phyloP scores from a whole-genome alignment of 352 stramenopile species.

The Phytophthora macrochlamydospora region DNA sequence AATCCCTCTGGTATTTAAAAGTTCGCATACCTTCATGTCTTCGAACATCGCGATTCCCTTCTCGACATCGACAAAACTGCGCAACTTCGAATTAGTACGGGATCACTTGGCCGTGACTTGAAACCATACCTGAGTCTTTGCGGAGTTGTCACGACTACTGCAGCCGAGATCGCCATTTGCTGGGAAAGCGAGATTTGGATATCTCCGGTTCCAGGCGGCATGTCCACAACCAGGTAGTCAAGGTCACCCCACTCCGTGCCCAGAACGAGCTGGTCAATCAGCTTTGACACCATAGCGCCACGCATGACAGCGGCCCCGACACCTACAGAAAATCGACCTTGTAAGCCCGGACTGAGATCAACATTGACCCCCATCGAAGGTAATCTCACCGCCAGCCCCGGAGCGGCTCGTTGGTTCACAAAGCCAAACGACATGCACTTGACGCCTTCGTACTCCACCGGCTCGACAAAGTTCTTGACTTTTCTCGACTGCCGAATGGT shows the following conservation, averaged over 20 bases:
- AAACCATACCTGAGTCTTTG: slow-evolving; percentile 90
- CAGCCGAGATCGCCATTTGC: slow-evolving; percentile 96
- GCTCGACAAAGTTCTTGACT: slow-evolving; percentile 79
- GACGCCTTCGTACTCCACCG: slow-evolving; percentile 87
- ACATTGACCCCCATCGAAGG: background rate
- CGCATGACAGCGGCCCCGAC: slow-evolving; percentile 94
- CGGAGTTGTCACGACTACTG: slow-evolving; percentile 99
- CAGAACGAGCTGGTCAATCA: slow-evolving; percentile 96
- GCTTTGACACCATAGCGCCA: slow-evolving; percentile 98
- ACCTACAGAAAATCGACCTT: slow-evolving; percentile 26
- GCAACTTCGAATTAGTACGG: slow-evolving; percentile 1
- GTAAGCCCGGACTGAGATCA: no score
- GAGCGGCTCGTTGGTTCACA: slow-evolving; percentile 86
- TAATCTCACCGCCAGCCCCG: slow-evolving; percentile 63
- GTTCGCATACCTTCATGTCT: slow-evolving; percentile 86
- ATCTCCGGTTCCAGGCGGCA: slow-evolving; percentile 99
- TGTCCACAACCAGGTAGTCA: slow-evolving; percentile 99
- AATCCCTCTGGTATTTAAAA: slow-evolving; percentile 2
- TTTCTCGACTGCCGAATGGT: slow-evolving; percentile 73
- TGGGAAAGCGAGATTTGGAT: slow-evolving; percentile 99
- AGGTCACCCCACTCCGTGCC: slow-evolving; percentile 98
- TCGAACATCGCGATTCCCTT: slow-evolving; percentile 99
- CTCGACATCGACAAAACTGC: slow-evolving; percentile 97
- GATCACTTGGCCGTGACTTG: background rate
- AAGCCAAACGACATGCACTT: slow-evolving; percentile 95